Conservation (phyloP, 2,329 filamentous ascomycete species). For the Coniella lustricola region DNA sequence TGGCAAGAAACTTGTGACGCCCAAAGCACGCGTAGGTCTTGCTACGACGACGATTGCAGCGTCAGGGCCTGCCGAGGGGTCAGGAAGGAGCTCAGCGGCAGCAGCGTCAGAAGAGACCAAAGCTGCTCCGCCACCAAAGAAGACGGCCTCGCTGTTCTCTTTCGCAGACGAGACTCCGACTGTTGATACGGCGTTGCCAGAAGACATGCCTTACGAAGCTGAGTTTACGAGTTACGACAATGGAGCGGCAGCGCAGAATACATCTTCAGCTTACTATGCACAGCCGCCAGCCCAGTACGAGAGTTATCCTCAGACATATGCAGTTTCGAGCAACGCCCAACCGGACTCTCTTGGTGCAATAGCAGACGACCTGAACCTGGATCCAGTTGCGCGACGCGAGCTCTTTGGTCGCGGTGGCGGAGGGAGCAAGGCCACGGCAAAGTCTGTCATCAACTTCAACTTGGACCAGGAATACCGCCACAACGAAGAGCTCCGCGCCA, state of each 20-base stretch:
- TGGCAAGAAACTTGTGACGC: conserved; percentile 51
- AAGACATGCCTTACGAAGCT: conserved; percentile 30
- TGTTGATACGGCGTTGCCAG: conserved; percentile 19
- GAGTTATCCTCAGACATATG: conserved; percentile 13
- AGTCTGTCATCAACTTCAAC: conserved; percentile 79
- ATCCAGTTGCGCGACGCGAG: conserved; percentile 68
- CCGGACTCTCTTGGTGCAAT: conserved; percentile 59
- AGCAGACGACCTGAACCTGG: conserved; percentile 72
- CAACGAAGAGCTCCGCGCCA: conserved; percentile 69
- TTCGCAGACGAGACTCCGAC: conserved; percentile 38
- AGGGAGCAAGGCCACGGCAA: conserved; percentile 36
- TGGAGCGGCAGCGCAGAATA: conserved; percentile 25
- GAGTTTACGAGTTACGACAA: conserved; percentile 21
- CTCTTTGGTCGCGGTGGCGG: conserved; percentile 67
- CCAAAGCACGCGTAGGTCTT: conserved; percentile 15
- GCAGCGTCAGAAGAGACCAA: conserved; percentile 15
- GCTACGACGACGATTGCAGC: conserved; percentile 15
- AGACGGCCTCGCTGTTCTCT: conserved; percentile 64
- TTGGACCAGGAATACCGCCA: conserved; percentile 79
- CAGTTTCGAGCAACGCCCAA: background rate
- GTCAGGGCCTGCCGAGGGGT: conserved; percentile 10
- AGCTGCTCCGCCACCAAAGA: conserved; percentile 29
- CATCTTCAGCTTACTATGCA: conserved; percentile 11
- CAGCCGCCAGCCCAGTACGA: background rate
- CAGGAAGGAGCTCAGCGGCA: background rate